Evolutionary conservation across 2,329 filamentous ascomycete genomes (phyloP).

Genomic region (Scedosporium boydii): DNA sequence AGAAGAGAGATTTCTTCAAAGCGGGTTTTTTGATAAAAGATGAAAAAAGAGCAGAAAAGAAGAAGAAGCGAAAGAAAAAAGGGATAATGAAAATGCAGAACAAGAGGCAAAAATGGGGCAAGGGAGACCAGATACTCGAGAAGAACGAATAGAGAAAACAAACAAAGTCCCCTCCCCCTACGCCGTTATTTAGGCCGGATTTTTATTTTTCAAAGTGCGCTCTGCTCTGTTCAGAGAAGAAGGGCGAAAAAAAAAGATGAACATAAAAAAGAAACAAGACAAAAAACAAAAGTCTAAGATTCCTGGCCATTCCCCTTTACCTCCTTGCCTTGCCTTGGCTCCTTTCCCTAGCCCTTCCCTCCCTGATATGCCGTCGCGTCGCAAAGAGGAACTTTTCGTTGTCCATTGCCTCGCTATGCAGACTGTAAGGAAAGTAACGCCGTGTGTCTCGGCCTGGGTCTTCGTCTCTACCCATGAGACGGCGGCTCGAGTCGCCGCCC

Average conservation of each 20-base stretch:
- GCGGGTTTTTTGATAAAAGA: constrained; percentile 3
- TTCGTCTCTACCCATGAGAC: background rate
- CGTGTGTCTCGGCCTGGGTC: background rate
- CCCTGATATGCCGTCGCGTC: background rate
- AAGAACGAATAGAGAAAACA: background rate
- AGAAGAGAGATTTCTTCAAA: constrained; percentile 4
- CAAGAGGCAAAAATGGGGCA: constrained; percentile 1
- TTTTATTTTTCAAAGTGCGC: background rate
- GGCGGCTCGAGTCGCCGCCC: background rate
- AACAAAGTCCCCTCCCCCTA: background rate
- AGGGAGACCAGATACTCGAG: background rate
- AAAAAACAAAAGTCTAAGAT: background rate
- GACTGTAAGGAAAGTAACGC: background rate
- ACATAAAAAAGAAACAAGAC: constrained; percentile 5
- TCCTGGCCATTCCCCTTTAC: background rate
- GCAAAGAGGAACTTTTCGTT: background rate
- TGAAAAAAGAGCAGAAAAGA: background rate
- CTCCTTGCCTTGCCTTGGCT: background rate
- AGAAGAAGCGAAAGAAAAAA: background rate
- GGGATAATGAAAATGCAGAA: background rate
- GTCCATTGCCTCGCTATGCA: background rate
- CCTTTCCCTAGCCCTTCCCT: background rate
- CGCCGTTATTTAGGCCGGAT: background rate
- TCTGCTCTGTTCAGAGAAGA: background rate
- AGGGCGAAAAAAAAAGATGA: background rate